phyloP scores from a whole-genome alignment of 495 filamentous ascomycete species.

The Aspergillus indologenus region DNA sequence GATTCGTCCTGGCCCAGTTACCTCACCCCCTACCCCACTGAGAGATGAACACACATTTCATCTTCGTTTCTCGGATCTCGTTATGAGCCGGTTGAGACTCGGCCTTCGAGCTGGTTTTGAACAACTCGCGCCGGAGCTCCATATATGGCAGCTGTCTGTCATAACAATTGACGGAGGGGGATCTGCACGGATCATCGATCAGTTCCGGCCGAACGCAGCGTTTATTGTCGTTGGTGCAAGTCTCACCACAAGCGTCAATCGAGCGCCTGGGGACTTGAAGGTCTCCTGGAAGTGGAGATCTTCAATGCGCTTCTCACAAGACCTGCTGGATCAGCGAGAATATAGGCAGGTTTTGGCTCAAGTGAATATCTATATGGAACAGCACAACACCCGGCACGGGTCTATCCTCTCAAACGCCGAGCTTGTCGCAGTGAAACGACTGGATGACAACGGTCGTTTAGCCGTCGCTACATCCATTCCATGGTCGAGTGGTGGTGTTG shows the following conservation, averaged over 20 bases:
- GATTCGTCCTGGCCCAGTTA: not conserved
- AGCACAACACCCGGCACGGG: conserved; percentile 14
- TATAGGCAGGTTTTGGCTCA: conserved; percentile 20
- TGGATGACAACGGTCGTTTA: conserved; percentile 15
- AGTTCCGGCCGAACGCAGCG: conserved; percentile 15
- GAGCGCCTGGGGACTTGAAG: conserved; percentile 19
- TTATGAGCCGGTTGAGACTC: conserved; percentile 8
- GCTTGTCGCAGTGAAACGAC: conserved; percentile 18
- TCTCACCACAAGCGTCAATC: conserved; percentile 8
- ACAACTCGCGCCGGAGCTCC: conserved; percentile 4
- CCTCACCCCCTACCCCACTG: not conserved
- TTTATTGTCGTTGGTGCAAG: conserved; percentile 4
- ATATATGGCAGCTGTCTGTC: not conserved
- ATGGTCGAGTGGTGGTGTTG: conserved; percentile 1
- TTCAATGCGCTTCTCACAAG: not conserved
- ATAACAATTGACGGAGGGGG: conserved; percentile 13
- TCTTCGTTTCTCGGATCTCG: conserved; percentile 5
- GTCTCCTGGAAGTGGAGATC: conserved; percentile 21
- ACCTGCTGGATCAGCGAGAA: not conserved
- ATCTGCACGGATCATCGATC: conserved; percentile 7
- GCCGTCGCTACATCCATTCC: conserved; percentile 15
- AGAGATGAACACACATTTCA: not conserved
- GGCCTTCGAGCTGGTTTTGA: conserved; percentile 13
- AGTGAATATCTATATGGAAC: conserved; percentile 22
- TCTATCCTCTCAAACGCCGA: conserved; percentile 19